Percentiles rank a stretch among this genome's conserved stretches.
These are phyloP conservation scores for Ophiostoma tasmaniense DNA, from an alignment of 2,329 filamentous ascomycete genomes.

Conservation along the genomic window DNA sequence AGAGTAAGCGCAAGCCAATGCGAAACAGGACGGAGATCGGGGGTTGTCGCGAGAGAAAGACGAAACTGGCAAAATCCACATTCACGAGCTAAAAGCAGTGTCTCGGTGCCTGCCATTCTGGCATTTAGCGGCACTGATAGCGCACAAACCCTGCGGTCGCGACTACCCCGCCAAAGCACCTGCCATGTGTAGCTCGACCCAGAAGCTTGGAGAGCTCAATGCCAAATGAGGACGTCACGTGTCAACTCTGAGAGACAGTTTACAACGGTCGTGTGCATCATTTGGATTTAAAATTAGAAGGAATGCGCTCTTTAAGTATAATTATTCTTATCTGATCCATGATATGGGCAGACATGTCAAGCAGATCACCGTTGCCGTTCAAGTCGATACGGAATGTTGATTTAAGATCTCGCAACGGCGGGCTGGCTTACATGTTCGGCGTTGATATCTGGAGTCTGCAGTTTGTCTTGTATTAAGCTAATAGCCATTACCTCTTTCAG, in stretches of 20 bases:
- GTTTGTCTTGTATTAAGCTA: not conserved
- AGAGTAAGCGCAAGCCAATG: not conserved
- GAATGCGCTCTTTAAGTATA: not conserved
- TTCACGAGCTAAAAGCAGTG: not conserved
- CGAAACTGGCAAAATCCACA: slow-evolving; percentile 3
- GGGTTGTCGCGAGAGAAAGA: not conserved
- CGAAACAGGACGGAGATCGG: not conserved
- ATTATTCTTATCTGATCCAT: not conserved
- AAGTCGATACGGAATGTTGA: not conserved
- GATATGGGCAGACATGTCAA: not conserved
- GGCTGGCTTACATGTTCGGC: not conserved
- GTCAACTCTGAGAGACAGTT: not conserved
- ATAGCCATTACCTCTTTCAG: not conserved
- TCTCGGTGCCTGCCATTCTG: not conserved
- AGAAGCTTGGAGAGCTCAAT: not conserved
- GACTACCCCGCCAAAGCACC: not conserved
- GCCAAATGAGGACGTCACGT: not conserved
- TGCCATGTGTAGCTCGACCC: not conserved
- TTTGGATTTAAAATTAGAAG: not conserved
- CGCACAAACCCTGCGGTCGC: not conserved
- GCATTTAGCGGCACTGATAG: not conserved
- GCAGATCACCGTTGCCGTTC: not conserved
- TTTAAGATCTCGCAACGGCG: not conserved
- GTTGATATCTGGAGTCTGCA: not conserved
- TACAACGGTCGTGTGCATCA: not conserved